Conservation (phyloP, 768 basidiomycete species). For the Tulasnella sp. region DNA sequence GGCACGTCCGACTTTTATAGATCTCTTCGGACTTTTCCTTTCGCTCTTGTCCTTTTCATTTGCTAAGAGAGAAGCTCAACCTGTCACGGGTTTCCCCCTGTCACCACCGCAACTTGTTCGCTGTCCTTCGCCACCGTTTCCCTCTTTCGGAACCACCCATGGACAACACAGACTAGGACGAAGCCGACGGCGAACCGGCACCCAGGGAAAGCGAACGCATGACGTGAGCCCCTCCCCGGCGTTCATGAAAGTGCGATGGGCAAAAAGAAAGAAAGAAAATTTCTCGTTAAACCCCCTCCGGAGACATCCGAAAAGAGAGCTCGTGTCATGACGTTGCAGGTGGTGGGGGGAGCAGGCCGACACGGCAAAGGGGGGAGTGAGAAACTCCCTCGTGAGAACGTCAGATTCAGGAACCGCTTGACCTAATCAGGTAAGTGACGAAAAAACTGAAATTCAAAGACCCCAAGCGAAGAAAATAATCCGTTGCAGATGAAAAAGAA, state of each 20-base stretch:
- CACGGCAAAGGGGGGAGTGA: background rate
- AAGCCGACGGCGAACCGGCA: background rate
- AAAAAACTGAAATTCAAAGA: background rate
- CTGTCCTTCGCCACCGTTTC: background rate
- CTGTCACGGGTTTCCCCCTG: no score
- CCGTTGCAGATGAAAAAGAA: no score
- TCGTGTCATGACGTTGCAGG: background rate
- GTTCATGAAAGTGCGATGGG: background rate
- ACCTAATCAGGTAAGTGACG: background rate
- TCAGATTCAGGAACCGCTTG: background rate
- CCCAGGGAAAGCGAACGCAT: background rate
- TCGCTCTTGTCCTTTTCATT: no score
- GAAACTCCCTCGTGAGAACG: background rate
- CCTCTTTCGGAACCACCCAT: background rate
- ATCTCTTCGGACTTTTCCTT: background rate
- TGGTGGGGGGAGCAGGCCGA: no score
- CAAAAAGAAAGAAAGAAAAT: background rate
- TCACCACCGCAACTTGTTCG: background rate
- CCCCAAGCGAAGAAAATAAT: background rate
- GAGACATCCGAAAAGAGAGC: background rate
- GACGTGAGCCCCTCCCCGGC: background rate
- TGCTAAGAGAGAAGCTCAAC: no score
- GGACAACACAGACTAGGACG: no score
- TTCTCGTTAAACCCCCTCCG: background rate
- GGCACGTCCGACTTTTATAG: background rate